Evolutionary conservation across 257 asterid genomes (phyloP).

Genomic region (Verbascum thapsus): DNA sequence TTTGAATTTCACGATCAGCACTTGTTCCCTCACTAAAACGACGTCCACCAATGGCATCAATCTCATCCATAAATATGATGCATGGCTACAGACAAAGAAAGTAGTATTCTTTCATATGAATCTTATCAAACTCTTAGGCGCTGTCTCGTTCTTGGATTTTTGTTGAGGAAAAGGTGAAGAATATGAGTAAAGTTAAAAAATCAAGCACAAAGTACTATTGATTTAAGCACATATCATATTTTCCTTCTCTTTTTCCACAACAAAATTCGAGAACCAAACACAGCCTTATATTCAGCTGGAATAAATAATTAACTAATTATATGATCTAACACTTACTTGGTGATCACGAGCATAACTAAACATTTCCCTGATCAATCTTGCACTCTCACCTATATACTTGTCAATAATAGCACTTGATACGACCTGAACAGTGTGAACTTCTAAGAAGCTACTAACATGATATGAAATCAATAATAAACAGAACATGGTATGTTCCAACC

Average conservation of each 20-base stretch:
- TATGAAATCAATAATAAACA: background rate
- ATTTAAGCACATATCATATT: too few species aligned
- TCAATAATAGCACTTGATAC: constrained; percentile 96
- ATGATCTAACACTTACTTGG: constrained; percentile 64
- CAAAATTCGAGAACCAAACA: too few species aligned
- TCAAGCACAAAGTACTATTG: too few species aligned
- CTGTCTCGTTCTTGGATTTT: too few species aligned
- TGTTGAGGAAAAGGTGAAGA: too few species aligned
- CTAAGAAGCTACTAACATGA: constrained; percentile 24
- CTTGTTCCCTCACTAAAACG: constrained; percentile 98
- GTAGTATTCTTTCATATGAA: constrained; percentile 3
- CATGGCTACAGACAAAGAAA: constrained; percentile 64
- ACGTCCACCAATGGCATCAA: constrained; percentile 95
- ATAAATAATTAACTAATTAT: too few species aligned
- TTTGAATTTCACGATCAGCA: constrained; percentile 97
- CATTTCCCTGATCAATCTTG: constrained; percentile 90
- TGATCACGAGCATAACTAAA: constrained; percentile 95
- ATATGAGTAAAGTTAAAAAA: too few species aligned
- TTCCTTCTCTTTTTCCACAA: too few species aligned
- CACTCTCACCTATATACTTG: constrained; percentile 95
- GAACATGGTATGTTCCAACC: constrained; percentile 36
- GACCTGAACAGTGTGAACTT: constrained; percentile 51
- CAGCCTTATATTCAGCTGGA: too few species aligned
- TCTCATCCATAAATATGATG: constrained; percentile 98
- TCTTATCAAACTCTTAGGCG: background rate